Conservation (phyloP, 1,139 yeast species). For the Tardiomyces depauwii region DNA sequence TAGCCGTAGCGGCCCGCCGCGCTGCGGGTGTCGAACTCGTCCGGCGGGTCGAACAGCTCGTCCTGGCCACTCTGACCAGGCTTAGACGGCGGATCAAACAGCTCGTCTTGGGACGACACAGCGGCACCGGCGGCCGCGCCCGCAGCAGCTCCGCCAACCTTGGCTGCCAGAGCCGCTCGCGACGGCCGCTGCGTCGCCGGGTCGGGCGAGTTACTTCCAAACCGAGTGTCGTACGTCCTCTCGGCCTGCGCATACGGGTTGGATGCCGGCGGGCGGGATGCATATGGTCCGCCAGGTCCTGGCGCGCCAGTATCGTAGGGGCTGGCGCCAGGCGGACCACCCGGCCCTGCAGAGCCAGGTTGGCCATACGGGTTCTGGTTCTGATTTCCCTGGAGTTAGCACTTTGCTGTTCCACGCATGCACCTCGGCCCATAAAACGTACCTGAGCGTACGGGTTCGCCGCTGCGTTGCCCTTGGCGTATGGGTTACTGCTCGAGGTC, state of each 20-base stretch:
- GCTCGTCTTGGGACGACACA: neutral
- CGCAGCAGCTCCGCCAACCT: neutral
- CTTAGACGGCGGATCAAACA: neutral
- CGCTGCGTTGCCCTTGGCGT: slow-evolving; percentile 5
- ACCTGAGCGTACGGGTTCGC: slow-evolving; percentile 13
- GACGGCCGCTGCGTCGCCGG: neutral
- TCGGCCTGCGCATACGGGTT: neutral
- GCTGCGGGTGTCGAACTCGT: slow-evolving; percentile 5
- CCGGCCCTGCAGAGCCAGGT: too few species aligned
- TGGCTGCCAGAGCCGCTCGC: neutral
- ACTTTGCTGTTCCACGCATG: neutral
- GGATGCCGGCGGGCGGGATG: neutral
- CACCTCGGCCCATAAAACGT: too few species aligned
- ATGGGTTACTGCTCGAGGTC: slow-evolving; percentile 7
- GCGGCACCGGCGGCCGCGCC: neutral
- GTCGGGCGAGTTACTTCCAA: neutral
- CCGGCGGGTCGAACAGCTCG: slow-evolving; percentile 11
- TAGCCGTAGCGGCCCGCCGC: slow-evolving; percentile 1
- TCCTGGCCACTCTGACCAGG: slow-evolving; percentile 8
- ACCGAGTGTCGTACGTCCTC: neutral
- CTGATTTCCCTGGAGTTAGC: neutral
- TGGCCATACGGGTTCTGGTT: neutral
- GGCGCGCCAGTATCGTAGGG: neutral
- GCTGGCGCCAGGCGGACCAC: neutral
- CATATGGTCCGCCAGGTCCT: neutral